Evolutionary conservation across 1,284 basidiomycete species (phyloP).

Genomic region (Marasmius fiardii): DNA sequence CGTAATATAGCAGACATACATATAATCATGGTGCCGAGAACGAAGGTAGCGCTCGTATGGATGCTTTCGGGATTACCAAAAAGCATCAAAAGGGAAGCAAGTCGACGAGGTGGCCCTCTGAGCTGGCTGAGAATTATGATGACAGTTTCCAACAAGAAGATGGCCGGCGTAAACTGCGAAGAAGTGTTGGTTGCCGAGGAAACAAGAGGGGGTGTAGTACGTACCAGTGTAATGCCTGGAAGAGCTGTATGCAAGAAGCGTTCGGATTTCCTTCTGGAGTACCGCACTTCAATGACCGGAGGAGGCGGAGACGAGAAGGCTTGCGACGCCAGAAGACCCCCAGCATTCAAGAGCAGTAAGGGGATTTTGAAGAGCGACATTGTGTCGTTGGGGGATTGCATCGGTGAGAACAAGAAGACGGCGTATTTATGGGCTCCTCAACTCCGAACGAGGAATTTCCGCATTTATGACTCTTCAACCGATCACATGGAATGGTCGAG

Average conservation of each 20-base stretch:
- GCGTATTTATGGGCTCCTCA: neutral
- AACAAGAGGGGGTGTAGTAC: neutral
- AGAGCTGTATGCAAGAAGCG: neutral
- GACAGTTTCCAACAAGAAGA: neutral
- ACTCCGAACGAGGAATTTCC: neutral
- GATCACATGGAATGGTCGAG: neutral
- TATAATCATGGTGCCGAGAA: neutral
- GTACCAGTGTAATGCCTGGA: neutral
- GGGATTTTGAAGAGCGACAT: conserved; percentile 1
- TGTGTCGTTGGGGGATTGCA: neutral
- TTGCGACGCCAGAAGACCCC: neutral
- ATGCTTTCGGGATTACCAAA: neutral
- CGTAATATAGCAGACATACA: neutral
- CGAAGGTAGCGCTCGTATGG: neutral
- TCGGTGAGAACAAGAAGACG: neutral
- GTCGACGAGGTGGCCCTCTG: neutral
- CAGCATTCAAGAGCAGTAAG: neutral
- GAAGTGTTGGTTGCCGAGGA: neutral
- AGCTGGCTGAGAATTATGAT: neutral
- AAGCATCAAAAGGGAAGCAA: neutral
- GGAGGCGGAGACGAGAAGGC: neutral
- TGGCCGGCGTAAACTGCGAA: neutral
- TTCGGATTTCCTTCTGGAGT: neutral
- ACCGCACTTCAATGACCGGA: neutral
- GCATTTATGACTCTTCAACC: neutral